Evolutionary conservation across 805 yeast species (phyloP), one percentile per base, ranked within the genome.

Genomic region (Kluyveromyces aestuarii): DNA sequence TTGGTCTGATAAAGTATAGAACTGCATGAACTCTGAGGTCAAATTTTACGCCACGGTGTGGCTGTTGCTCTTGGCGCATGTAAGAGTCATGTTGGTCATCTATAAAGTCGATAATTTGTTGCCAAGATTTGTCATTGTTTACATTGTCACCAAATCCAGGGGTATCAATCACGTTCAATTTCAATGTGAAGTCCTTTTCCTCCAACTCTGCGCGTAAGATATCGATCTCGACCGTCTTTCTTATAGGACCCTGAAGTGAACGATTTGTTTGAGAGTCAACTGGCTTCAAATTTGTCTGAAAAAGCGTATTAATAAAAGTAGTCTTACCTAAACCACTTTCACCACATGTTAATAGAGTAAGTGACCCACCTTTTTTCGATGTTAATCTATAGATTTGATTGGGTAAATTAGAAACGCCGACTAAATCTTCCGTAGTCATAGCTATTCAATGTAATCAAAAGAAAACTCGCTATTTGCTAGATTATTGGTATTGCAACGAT

Each of bases 1-100:
- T 85, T 41, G 97, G 97, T 62, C 91, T 81, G 54, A 90, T 84
- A 63, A 90, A 89, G 69, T 89, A 90, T 42, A 90, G 70, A 64
- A 95, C 87, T 2, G 89, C 95, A 61, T 90, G 96, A 36, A 90
- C 96, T 60, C 97, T 79, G 54, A 87, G 71, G 68, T 90, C 97
- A 57, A 82, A 84, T 61, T 75, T 79, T 39, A 69, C 69, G 2
- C 47, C 50, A 67, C 98, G 80, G 46, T 65, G 67, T 35, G 98
- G 98, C 70, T 90, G 98, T 62, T 88, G 93, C 63, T 89, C 96
- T 66, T 87, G 96, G 64, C 85, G 85, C 91, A 89, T 84, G 64
- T 70, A 88, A 21, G 84, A 76, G 60, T 84, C 89, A 62, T 87
- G 93, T 71, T 89, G 96, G 63, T 87, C 95, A 66, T 89, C 96